Evolutionary conservation across 2,329 filamentous ascomycete genomes (phyloP), one percentile per base, ranked within the genome.

Genomic region (Parascedosporium putredinis): DNA sequence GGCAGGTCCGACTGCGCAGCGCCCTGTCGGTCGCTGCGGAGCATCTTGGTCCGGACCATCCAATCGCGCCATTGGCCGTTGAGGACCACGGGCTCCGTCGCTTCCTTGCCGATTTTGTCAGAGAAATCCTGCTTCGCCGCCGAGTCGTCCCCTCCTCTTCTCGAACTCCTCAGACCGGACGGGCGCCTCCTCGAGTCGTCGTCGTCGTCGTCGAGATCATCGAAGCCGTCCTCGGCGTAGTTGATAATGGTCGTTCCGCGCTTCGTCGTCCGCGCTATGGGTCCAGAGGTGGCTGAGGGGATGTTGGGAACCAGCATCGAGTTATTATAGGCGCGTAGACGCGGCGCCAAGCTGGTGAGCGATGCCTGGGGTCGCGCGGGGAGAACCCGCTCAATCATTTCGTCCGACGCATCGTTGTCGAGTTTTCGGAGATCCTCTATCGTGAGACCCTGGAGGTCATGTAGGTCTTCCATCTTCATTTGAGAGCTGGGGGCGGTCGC

Each of bases 241-340:
- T 96, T 98, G 68, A 97, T 93, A 55, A 91, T 87, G 29, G 88
- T 93, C 2, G 93, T 97, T 51, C 93, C 93, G 67, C 93, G 85
- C 72, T 98, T 97, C 7, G 93, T 97, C n/a, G 87, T 95, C 63
- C 91, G 81, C 58, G 87, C 77, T 52, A 78, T 71, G 34, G 84
- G 79, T 22, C 81, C 83, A 2, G 79, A 66, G n/a, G 79, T 76
- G 51, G 74, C 73, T 57, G 83, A 82, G 50, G 85, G 86, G 54
- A 91, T 78, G 54, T 93, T 82, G 31, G 91, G 90, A 22, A 87
- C 88, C 54, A 96, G 79, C 50, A 97, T 81, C 33, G 91, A 88
- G 71, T 97, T 97, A 65, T 85, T 87, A 71, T 94, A 96, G 55
- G 83, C 80, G 63, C 91, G 87, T 62, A 97, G 71, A 61, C 91